Base-by-base conservation (phyloP, 257 asterid genomes). In the Agastache rugosa region DNA sequence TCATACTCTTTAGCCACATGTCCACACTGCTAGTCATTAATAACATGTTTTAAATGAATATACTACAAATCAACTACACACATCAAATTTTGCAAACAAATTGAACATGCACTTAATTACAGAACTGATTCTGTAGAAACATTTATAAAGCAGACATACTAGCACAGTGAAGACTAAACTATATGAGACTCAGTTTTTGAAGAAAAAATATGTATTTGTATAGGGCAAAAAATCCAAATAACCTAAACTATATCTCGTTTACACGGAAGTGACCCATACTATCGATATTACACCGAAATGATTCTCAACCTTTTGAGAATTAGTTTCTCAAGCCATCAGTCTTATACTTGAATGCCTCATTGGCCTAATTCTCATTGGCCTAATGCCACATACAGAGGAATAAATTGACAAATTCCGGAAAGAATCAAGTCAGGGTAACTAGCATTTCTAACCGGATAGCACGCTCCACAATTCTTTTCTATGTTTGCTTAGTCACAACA, bases 1-100 rank as follows among this genome's bases (percentile, higher is more conserved):
- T 55, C 62, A 34, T 27, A 60, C 47, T 61, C 45, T 35, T 62
- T 11, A 16, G 67, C 69, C 53, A 17, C 34, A 48, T 16, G 17
- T 50, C 14, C 29, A 25, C 29, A 25, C 29, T 25, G 29, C 29
- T 25, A 25, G 29, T 25, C 29, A 25, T 25, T 1, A 1, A 64
- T 45, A 22, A 20, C 42, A 25, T 6, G 44, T 47, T 23, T 23
- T 44, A 7, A 14, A 44, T 4, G 10, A 3, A 19, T 29, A 15
- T 27, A 47, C 42, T 44, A 66, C 15, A 7, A 48, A 67, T 47
- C 25, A 47, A 48, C 60, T 27, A 27, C 10, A 27, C 50, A 48
- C 34, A 68, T 37, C 29, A 48, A 67, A 3, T 31, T 14, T 50
- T n/a, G 29, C 59, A 67, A 25, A 19, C n/a, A 22, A 1, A 2